A percentile compares a stretch with the other conserved stretches of the same genome.
These are phyloP conservation scores for Fagus crenata DNA, from an alignment of 306 rosid genomes.

Conservation along the genomic window DNA sequence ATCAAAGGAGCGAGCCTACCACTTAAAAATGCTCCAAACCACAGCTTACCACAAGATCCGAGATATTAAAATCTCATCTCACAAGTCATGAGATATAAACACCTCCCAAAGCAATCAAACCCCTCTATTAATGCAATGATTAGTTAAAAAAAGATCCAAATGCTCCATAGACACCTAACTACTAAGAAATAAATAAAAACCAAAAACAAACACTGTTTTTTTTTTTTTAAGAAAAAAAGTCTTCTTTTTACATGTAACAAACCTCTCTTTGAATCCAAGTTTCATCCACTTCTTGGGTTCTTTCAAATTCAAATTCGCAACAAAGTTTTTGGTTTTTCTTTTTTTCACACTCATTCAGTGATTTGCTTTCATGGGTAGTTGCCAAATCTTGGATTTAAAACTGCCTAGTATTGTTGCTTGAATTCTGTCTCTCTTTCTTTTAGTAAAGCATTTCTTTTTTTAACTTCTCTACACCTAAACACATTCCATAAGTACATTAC, in stretches of 20 bases:
- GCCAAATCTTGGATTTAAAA: conserved; percentile 44
- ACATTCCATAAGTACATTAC: conserved; percentile 29
- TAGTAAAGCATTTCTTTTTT: conserved; percentile 22
- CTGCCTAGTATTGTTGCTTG: conserved; percentile 6
- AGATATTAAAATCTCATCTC: too few relatives aligned
- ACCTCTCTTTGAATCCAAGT: conserved; percentile 76
- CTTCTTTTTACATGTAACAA: conserved; percentile 23
- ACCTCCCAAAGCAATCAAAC: too few relatives aligned
- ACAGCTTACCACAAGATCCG: too few relatives aligned
- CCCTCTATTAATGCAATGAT: too few relatives aligned
- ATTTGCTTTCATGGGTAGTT: conserved; percentile 41
- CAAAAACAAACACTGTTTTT: not conserved
- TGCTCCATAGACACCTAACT: too few relatives aligned
- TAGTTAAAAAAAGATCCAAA: too few relatives aligned
- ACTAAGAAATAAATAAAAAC: too few relatives aligned
- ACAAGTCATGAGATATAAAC: too few relatives aligned
- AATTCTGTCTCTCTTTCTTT: conserved; percentile 17
- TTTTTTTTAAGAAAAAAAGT: not conserved
- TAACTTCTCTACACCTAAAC: conserved; percentile 15
- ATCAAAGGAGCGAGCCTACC: too few relatives aligned
- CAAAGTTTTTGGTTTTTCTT: not conserved
- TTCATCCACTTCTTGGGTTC: conserved; percentile 42
- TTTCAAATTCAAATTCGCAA: conserved; percentile 36
- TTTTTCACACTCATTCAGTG: conserved; percentile 24
- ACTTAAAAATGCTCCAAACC: too few relatives aligned